Percentiles rank a stretch among this genome's conserved stretches.
These are phyloP conservation scores for Penicillium malachiteum DNA, from an alignment of 495 filamentous ascomycete genomes.

Conservation along the genomic window DNA sequence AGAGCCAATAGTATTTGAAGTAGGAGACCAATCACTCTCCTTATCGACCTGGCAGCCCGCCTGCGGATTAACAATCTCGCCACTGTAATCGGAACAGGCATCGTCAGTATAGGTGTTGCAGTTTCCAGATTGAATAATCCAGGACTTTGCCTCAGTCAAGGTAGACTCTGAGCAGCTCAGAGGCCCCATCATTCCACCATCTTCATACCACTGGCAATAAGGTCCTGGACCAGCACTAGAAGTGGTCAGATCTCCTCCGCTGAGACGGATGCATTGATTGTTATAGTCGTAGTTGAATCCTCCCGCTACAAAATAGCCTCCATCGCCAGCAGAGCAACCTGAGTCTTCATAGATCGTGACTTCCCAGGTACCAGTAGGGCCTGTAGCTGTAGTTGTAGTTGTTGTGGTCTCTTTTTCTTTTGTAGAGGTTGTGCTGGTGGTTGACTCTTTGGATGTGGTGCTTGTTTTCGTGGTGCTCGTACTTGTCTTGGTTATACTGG, in stretches of 20 bases:
- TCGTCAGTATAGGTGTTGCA: background rate
- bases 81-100: background rate
- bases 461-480: background rate
- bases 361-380: background rate
- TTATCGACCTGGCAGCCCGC: background rate
- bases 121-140: background rate
- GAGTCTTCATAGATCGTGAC: background rate
- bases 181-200: background rate
- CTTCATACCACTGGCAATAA: slow-evolving; percentile 13
- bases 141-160: background rate
- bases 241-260: background rate
- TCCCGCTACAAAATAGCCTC: slow-evolving; percentile 3
- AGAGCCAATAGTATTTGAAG: background rate
- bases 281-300: slow-evolving; percentile 6
- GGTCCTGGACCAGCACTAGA: background rate
- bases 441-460: background rate
- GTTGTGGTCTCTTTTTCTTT: background rate
- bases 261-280: slow-evolving; percentile 1
- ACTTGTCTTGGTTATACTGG: background rate
- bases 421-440: background rate
- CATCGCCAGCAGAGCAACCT: background rate
- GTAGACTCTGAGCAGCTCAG: background rate
- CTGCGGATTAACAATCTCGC: background rate
- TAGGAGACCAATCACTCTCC: background rate
- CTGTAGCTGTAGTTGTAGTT: background rate